Conservation (phyloP, 306 rosid genomes). For the Sphenostylis stenocarpa region DNA sequence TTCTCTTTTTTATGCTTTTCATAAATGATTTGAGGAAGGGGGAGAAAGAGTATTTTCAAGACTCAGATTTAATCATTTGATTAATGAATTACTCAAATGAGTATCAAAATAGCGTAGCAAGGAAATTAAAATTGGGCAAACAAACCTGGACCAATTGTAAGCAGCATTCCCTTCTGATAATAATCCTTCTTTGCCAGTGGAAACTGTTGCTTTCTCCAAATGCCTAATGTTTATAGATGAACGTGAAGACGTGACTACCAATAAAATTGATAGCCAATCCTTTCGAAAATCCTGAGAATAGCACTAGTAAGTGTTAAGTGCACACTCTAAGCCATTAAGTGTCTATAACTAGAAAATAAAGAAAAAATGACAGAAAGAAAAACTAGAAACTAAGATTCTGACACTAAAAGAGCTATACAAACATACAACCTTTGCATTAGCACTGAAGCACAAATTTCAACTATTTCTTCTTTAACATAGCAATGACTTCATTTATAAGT, state of each 20-base stretch:
- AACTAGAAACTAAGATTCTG: slow-evolving; percentile 20
- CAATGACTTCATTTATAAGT: neutral
- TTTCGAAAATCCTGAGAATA: slow-evolving; percentile 79
- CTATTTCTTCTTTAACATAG: slow-evolving; percentile 18
- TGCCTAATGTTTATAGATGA: slow-evolving; percentile 96
- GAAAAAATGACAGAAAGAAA: neutral
- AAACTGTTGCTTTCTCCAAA: slow-evolving; percentile 97
- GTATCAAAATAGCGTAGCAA: slow-evolving; percentile 8
- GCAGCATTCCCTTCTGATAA: slow-evolving; percentile 95
- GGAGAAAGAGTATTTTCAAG: neutral
- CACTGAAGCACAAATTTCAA: slow-evolving; percentile 19
- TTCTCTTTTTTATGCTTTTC: neutral
- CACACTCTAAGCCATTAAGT: neutral
- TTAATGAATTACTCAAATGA: slow-evolving; percentile 19
- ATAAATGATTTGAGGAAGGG: neutral
- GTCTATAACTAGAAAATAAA: neutral
- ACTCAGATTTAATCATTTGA: neutral
- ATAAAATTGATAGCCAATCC: slow-evolving; percentile 89
- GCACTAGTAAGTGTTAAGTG: neutral
- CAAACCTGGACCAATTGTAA: slow-evolving; percentile 97
- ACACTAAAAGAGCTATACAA: slow-evolving; percentile 20
- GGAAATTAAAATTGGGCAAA: slow-evolving; percentile 28
- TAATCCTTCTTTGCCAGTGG: slow-evolving; percentile 97
- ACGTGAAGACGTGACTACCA: slow-evolving; percentile 93
- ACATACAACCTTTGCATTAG: slow-evolving; percentile 18